Conservation (phyloP, 2,329 filamentous ascomycete genomes). For the Verticillium nubilum region DNA sequence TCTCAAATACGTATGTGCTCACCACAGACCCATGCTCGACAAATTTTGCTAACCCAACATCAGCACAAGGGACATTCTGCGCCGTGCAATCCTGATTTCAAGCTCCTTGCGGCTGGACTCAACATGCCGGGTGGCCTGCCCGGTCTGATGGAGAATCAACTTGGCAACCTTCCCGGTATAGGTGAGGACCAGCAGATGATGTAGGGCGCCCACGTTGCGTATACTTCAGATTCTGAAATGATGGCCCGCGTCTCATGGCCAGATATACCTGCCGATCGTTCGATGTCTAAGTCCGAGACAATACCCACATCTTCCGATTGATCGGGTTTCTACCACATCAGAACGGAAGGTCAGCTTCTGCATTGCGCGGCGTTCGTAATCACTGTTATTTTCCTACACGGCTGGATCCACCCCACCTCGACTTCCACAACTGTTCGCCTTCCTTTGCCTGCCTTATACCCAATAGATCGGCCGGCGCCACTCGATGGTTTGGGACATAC, state of each 20-base stretch:
- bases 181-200: slow-evolving; percentile 35
- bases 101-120: slow-evolving; percentile 40
- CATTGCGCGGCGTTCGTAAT: slow-evolving; percentile 1
- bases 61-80: slow-evolving; percentile 77
- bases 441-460: slow-evolving; percentile 12
- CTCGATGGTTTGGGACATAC: slow-evolving; percentile 2
- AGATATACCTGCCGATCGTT: neutral
- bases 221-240: neutral
- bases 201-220: neutral
- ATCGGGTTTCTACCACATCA: neutral
- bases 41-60: slow-evolving; percentile 23
- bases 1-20: slow-evolving; percentile 74
- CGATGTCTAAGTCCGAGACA: neutral
- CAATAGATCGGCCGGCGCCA: slow-evolving; percentile 11
- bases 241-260: neutral
- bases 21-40: neutral
- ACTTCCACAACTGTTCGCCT: neutral
- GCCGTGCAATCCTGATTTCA: slow-evolving; percentile 79
- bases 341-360: neutral
- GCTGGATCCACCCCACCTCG: neutral
- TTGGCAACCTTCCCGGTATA: slow-evolving; percentile 32
- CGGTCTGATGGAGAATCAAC: slow-evolving; percentile 14
- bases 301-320: neutral
- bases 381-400: neutral
- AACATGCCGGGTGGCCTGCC: slow-evolving; percentile 25